phyloP scores from a whole-genome alignment of 805 yeast genomes.

The Wickerhamiella brachini region DNA sequence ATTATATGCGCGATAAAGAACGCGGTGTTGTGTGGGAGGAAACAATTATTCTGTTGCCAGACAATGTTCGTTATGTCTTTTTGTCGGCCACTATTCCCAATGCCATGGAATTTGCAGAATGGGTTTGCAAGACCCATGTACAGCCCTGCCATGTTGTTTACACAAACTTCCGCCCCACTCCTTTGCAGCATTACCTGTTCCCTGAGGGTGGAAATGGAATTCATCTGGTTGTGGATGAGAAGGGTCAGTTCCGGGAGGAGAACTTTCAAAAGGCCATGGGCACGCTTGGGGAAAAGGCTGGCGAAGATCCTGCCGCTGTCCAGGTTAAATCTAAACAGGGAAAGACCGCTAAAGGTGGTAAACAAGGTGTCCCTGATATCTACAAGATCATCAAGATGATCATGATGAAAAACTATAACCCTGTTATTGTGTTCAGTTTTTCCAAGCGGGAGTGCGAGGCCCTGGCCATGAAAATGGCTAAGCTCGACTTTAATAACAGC shows the following conservation, averaged over 20 bases:
- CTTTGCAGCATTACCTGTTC: conserved; percentile 90
- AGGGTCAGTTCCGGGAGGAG: conserved; percentile 90
- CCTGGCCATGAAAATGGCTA: conserved; percentile 88
- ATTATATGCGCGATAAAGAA: conserved; percentile 94
- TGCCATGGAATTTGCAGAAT: conserved; percentile 96
- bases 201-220: conserved; percentile 99
- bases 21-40: conserved; percentile 99
- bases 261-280: conserved; percentile 98
- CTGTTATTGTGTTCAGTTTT: conserved; percentile 97
- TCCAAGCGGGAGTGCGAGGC: conserved; percentile 94
- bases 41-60: conserved; percentile 88
- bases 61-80: conserved; percentile 87
- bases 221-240: conserved; percentile 93
- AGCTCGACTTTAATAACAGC: conserved; percentile 82
- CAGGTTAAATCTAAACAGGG: conserved; percentile 58
- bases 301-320: conserved; percentile 64
- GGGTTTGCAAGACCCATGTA: conserved; percentile 89
- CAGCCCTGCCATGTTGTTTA: conserved; percentile 99
- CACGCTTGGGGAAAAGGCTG: conserved; percentile 64
- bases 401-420: conserved; percentile 90
- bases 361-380: conserved; percentile 78
- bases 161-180: conserved; percentile 98
- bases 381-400: conserved; percentile 96
- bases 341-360: conserved; percentile 78
- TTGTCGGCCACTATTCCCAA: conserved; percentile 95